Evolutionary conservation across 2,329 filamentous ascomycete genomes (phyloP).

Genomic region (Zalaria sp.): DNA sequence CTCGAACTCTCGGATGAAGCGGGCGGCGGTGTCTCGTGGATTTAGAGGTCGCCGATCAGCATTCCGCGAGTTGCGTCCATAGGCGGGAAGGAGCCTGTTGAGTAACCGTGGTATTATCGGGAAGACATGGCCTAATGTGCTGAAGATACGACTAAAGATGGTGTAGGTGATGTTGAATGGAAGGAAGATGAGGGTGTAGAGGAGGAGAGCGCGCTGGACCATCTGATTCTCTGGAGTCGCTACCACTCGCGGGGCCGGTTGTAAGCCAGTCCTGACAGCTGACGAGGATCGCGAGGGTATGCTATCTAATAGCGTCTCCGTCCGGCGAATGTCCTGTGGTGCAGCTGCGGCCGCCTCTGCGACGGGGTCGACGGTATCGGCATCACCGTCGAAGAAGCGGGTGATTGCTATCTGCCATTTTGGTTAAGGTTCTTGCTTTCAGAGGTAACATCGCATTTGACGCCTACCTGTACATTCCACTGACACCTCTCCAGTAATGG

Average conservation of each 20-base stretch:
- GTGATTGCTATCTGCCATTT: slow-evolving; percentile 69
- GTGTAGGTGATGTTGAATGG: slow-evolving; percentile 70
- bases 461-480: slow-evolving; percentile 78
- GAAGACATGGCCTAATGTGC: slow-evolving; percentile 63
- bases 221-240: slow-evolving; percentile 55
- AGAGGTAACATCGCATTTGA: background rate
- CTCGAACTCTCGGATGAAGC: slow-evolving; percentile 87
- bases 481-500: slow-evolving; percentile 71
- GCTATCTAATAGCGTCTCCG: slow-evolving; percentile 55
- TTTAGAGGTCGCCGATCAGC: slow-evolving; percentile 57
- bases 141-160: slow-evolving; percentile 53
- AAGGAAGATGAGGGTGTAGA: slow-evolving; percentile 64
- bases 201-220: slow-evolving; percentile 55
- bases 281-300: slow-evolving; percentile 16
- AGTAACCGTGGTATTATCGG: slow-evolving; percentile 61
- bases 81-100: slow-evolving; percentile 36
- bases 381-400: slow-evolving; percentile 96
- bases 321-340: slow-evolving; percentile 47
- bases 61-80: slow-evolving; percentile 44
- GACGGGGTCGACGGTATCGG: slow-evolving; percentile 68
- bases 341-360: slow-evolving; percentile 57
- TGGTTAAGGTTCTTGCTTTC: slow-evolving; percentile 9
- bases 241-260: slow-evolving; percentile 70
- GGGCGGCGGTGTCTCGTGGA: slow-evolving; percentile 73
- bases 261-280: slow-evolving; percentile 31